A percentile compares a stretch with the other conserved stretches of the same genome.
phyloP scores from a whole-genome alignment of 2,329 filamentous ascomycete genomes.

The Beauveria australis region DNA sequence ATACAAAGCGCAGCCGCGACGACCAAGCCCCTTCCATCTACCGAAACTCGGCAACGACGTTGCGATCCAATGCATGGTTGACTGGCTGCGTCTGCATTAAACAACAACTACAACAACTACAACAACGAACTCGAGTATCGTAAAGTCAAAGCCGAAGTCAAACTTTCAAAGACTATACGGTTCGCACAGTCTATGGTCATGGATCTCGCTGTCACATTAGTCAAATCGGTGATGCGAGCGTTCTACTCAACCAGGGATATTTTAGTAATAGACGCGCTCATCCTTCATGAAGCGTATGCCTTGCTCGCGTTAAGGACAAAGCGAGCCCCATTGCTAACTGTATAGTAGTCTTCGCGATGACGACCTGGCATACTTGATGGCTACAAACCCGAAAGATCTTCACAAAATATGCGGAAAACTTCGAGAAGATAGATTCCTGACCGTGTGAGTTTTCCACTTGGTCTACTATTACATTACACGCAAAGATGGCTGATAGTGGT shows the following conservation, averaged over 20 bases:
- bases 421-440: constrained; percentile 76
- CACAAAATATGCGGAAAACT: constrained; percentile 82
- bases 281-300: constrained; percentile 76
- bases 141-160: neutral
- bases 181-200: constrained; percentile 21
- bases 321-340: neutral
- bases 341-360: constrained; percentile 67
- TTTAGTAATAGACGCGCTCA: constrained; percentile 76
- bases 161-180: neutral
- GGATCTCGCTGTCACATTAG: constrained; percentile 61
- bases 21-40: neutral
- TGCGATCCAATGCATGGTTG: neutral
- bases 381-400: constrained; percentile 84
- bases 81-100: neutral
- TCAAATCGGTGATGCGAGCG: constrained; percentile 76
- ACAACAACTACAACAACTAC: too few species aligned
- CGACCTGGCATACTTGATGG: constrained; percentile 79
- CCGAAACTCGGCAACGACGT: neutral
- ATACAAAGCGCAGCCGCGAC: neutral
- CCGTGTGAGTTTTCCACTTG: constrained; percentile 48
- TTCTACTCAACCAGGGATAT: constrained; percentile 84
- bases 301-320: constrained; percentile 47
- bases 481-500: constrained; percentile 19
- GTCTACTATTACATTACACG: neutral
- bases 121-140: neutral